Evolutionary conservation across 208 protist genomes (phyloP), one percentile per base, ranked within the genome.

Genomic region (Leishmania aethiopica): DNA sequence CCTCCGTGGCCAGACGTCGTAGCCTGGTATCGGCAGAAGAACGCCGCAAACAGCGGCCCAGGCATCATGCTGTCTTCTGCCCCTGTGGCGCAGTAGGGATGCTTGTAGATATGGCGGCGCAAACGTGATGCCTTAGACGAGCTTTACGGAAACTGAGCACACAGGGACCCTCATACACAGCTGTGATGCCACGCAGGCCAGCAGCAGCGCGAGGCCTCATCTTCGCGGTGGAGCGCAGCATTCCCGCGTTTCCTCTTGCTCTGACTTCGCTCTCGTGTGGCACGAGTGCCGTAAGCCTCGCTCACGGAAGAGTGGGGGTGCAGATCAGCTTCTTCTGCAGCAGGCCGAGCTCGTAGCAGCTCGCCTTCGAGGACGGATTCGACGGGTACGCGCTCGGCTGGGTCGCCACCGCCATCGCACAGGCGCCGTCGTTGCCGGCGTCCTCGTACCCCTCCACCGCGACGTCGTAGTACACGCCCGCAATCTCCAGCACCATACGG

Each of bases 241-340:
- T 40, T 69, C 32, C 28, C 28, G 32, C 32, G 3, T 69, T 5
- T 40, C 2, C 55, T 53, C 45, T 74, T 1, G 15, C 8, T 53
- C 1, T 42, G 49, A 1, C 10, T 32, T 45, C 67, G 22, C 32
- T 49, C 55, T 62, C 11, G 17, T 47, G 42, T 49, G 8, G 17
- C 32, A 45, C 3, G 22, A 11, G 40, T 28, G 22, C 17, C 67
- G 28, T 72, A 3, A 49, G 69, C 8, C 28, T 53, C 66, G 45
- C 40, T 80, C 80, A 85, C 22, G 75, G 84, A 15, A 95, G 84
- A n/a, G 82, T 91, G 0, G 94, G 94, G 1, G 90, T 95, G 84
- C 92, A 97, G 35, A 96, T 83, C 4, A 97, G 81, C 80, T 97
- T 97, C 74, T 92, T 89, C 78, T 87, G 62, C 62, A 97, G 80